phyloP scores from a whole-genome alignment of 768 basidiomycete species.

The Pholiota conissans region DNA sequence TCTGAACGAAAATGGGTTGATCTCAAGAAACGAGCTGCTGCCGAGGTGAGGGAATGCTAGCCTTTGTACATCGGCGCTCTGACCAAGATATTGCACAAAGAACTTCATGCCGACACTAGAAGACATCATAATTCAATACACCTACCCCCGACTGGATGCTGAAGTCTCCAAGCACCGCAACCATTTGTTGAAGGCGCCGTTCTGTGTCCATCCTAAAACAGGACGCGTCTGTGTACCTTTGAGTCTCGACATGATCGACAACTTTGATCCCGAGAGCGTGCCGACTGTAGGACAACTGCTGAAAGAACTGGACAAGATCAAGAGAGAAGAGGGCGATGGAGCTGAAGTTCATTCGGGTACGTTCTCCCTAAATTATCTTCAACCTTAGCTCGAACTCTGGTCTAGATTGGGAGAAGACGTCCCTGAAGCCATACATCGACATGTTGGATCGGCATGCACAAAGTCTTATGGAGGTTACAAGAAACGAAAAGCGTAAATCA shows the following conservation, averaged over 20 bases:
- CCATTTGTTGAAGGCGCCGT: constrained; percentile 96
- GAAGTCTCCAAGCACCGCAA: constrained; percentile 98
- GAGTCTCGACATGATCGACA: constrained; percentile 70
- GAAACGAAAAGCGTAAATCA: constrained; percentile 47
- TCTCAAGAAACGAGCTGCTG: constrained; percentile 38
- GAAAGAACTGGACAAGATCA: constrained; percentile 63
- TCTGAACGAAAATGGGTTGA: constrained; percentile 80
- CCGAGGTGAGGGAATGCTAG: constrained; percentile 32
- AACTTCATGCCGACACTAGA: constrained; percentile 58
- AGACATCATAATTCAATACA: constrained; percentile 91
- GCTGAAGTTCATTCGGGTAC: constrained; percentile 53
- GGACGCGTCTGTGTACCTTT: constrained; percentile 95
- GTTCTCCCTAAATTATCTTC: not conserved
- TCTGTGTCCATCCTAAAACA: constrained; percentile 95
- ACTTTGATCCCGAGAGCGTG: constrained; percentile 82
- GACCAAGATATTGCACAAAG: constrained; percentile 21
- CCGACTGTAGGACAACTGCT: constrained; percentile 89
- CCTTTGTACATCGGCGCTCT: not conserved
- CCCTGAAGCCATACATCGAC: constrained; percentile 86
- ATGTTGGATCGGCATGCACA: constrained; percentile 78
- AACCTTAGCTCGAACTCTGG: not conserved
- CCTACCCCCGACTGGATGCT: constrained; percentile 93
- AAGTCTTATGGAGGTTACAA: constrained; percentile 55
- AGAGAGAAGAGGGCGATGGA: constrained; percentile 27
- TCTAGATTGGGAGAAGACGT: constrained; percentile 83